Percentiles rank a stretch among this genome's conserved stretches.
phyloP scores from a whole-genome alignment of 140 eudicot species.

The Bidens hawaiensis region DNA sequence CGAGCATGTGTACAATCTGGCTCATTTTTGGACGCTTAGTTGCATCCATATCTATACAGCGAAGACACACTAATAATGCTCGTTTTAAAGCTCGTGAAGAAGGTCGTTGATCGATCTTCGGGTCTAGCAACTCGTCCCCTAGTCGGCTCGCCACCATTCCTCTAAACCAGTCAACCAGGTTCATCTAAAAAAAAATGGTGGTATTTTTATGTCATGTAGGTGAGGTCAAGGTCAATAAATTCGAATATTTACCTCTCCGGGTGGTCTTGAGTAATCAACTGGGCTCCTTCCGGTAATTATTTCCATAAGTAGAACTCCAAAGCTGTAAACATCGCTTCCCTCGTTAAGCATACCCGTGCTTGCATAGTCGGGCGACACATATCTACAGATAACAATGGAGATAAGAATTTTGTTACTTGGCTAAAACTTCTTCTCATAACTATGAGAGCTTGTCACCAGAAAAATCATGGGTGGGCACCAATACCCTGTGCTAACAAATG shows the following conservation, averaged over 20 bases:
- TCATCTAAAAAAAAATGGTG: constrained; percentile 50
- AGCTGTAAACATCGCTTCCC: constrained; percentile 80
- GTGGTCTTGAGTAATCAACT: constrained; percentile 78
- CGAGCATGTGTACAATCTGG: constrained; percentile 91
- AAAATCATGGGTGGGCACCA: not conserved
- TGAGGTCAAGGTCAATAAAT: not conserved
- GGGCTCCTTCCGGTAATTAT: constrained; percentile 78
- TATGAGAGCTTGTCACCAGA: not conserved
- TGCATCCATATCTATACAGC: constrained; percentile 89
- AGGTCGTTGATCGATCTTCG: constrained; percentile 50
- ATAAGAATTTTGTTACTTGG: not conserved
- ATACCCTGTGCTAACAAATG: not conserved
- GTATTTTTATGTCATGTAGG: not conserved
- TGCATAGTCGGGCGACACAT: constrained; percentile 94
- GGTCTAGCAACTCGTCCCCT: constrained; percentile 75
- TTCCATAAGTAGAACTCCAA: constrained; percentile 89
- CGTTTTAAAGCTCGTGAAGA: constrained; percentile 83
- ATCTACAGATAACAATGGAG: constrained; percentile 34
- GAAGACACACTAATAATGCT: constrained; percentile 72
- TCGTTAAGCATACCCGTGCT: constrained; percentile 91
- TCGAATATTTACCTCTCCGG: constrained; percentile 64
- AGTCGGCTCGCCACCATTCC: constrained; percentile 84
- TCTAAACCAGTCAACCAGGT: constrained; percentile 91
- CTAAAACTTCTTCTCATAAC: not conserved
- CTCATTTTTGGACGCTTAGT: constrained; percentile 94